phyloP scores from a whole-genome alignment of 2,329 filamentous ascomycete genomes.

The Neocatenulostroma microsporum region DNA sequence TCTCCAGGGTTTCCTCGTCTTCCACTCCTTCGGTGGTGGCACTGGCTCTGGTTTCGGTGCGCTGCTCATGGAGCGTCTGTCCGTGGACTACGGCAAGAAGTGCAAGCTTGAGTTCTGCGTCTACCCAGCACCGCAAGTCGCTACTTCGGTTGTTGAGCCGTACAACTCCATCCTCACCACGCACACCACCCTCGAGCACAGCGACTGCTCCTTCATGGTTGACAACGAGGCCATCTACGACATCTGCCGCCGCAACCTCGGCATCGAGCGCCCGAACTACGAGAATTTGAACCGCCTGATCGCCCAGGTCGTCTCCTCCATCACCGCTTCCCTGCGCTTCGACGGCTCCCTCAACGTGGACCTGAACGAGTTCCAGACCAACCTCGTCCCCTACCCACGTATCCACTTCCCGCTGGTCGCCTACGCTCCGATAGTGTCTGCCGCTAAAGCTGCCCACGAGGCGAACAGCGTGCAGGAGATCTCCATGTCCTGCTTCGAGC shows the following conservation, averaged over 20 bases:
- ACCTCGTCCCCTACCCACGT: constrained; percentile 95
- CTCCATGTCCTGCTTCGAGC: constrained; percentile 98
- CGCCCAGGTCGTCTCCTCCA: constrained; percentile 96
- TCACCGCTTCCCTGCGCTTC: constrained; percentile 96
- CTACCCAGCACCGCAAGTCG: constrained; percentile 94
- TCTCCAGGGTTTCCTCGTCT: constrained; percentile 98
- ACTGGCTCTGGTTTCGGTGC: constrained; percentile 98
- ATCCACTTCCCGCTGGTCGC: constrained; percentile 99
- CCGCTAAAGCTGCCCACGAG: constrained; percentile 93
- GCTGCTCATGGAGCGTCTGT: constrained; percentile 96
- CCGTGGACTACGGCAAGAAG: constrained; percentile 99
- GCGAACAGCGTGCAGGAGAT: constrained; percentile 98
- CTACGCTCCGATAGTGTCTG: constrained; percentile 89
- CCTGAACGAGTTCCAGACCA: constrained; percentile 99
- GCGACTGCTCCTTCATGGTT: constrained; percentile 99
- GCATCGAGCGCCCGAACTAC: constrained; percentile 94
- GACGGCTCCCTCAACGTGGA: constrained; percentile 99
- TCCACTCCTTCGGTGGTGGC: constrained; percentile 99
- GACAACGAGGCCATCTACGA: constrained; percentile 99
- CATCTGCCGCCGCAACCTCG: constrained; percentile 96
- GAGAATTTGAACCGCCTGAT: constrained; percentile 99
- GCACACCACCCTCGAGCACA: constrained; percentile 98
- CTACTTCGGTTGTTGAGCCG: constrained; percentile 95
- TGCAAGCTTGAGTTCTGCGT: constrained; percentile 99
- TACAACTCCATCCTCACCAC: constrained; percentile 99